Evolutionary conservation across 2,329 filamentous ascomycete genomes (phyloP), one percentile per base, ranked within the genome.

Genomic region (Cadophora sp.): DNA sequence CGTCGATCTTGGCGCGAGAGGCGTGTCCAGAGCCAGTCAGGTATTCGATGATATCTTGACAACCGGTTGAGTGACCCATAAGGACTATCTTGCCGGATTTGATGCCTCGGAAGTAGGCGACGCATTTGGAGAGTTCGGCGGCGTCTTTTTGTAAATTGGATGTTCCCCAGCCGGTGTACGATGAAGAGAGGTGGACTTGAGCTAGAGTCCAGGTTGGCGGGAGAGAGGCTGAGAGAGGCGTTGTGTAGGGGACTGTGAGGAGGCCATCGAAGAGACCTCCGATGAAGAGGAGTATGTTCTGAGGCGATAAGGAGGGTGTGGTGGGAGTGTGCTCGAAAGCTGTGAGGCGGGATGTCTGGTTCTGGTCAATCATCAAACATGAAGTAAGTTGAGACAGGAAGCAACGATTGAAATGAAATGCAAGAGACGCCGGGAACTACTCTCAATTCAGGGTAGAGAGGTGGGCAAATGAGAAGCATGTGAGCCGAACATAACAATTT

Each of bases 21-120:
- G 73, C 69, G 37, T 73, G 67, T n/a, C 72, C 73, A 1, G 69
- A n/a, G 26, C 76, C 76, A 8, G 74, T 76, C 5, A 90, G 76
- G 72, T 92, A 92, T 73, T 91, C 86, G 79, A 92, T 84, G 14
- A 88, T 83, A 76, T 91, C 89, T 77, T 92, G 90, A 73, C 87
- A 91, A 0, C 90, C 90, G 0, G 90, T 92, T 1, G 86, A 89
- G 73, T 91, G 89, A 2, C 90, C 90, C 86, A 92, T 89, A 16
- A 92, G 77, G 29, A 90, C 86, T n/a, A 92, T 77, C 64, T 87
- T 89, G 1, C 81, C 82, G 4, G 75, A 76, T 0, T 81, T 81
- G 9, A 76, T 71, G n/a, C 67, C 65, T 7, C 79, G 78, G 73
- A 87, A 84, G 69, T 86, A 86, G 1, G 75, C 56, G 0, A 87